phyloP scores from a whole-genome alignment of 495 filamentous ascomycete species.

The Hypoxylon rickii region DNA sequence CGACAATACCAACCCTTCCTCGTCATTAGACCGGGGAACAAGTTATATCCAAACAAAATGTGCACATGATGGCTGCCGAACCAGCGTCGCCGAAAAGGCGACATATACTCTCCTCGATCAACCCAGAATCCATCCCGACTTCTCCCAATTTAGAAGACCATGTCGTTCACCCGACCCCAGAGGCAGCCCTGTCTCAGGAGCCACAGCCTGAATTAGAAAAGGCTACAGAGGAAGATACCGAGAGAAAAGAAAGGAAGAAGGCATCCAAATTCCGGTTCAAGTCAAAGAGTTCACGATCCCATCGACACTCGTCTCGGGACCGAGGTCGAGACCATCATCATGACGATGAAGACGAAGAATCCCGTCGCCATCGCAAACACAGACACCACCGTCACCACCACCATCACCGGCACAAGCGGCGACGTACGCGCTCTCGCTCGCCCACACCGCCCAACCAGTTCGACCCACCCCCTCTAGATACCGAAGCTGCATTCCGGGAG shows the following conservation, averaged over 20 bases:
- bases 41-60: too few species aligned
- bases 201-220: constrained; percentile 22
- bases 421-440: constrained; percentile 38
- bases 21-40: too few species aligned
- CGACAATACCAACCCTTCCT: too few species aligned
- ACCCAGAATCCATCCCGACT: constrained; percentile 37
- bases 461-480: constrained; percentile 60
- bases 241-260: constrained; percentile 32
- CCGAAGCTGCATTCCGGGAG: constrained; percentile 81
- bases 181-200: constrained; percentile 22
- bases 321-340: constrained; percentile 5
- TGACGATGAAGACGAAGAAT: constrained; percentile 25
- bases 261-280: constrained; percentile 66
- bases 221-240: constrained; percentile 12
- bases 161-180: background rate
- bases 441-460: constrained; percentile 48
- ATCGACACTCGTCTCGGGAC: constrained; percentile 23
- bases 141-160: constrained; percentile 9
- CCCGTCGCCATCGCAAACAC: constrained; percentile 28
- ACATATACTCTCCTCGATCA: constrained; percentile 51
- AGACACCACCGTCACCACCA: constrained; percentile 40
- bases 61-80: constrained; percentile 37
- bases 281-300: constrained; percentile 37
- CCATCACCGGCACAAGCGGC: constrained; percentile 36
- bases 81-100: constrained; percentile 50